A percentile compares a stretch with the other conserved stretches of the same genome.
Evolutionary conservation across 768 basidiomycete genomes (phyloP).

Genomic region (Lactifluus pinguis): DNA sequence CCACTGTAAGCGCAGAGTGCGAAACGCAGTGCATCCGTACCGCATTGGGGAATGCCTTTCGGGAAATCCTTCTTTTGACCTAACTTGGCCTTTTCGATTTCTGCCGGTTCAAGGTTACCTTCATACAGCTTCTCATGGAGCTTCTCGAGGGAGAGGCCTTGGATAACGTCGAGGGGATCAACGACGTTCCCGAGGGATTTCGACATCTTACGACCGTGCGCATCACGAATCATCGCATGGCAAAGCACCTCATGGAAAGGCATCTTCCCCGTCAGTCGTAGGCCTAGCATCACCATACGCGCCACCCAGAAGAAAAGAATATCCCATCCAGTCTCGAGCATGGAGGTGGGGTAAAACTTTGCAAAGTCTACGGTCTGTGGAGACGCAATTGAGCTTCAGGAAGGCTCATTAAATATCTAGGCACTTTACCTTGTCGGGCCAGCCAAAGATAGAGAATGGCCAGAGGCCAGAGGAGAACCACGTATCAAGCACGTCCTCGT

Average conservation of each 20-base stretch:
- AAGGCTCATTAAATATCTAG: not conserved
- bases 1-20: constrained; percentile 91
- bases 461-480: constrained; percentile 98
- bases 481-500: constrained; percentile 95
- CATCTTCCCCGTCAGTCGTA: constrained; percentile 80
- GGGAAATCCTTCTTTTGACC: constrained; percentile 99
- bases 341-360: constrained; percentile 78
- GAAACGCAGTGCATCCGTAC: constrained; percentile 92
- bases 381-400: constrained; percentile 5
- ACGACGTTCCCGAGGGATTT: constrained; percentile 98
- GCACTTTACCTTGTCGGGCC: constrained; percentile 75
- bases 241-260: constrained; percentile 95
- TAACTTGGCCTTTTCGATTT: constrained; percentile 80
- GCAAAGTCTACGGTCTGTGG: constrained; percentile 65
- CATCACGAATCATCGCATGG: constrained; percentile 98
- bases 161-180: constrained; percentile 92
- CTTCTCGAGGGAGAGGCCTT: constrained; percentile 67
- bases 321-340: constrained; percentile 98
- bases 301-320: constrained; percentile 99
- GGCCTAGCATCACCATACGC: constrained; percentile 91
- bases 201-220: constrained; percentile 98
- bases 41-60: constrained; percentile 97
- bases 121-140: constrained; percentile 80
- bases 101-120: constrained; percentile 90
- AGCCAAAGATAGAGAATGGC: constrained; percentile 97